Percentiles rank a stretch among this genome's conserved stretches.
Conservation (phyloP, 2,329 filamentous ascomycete genomes). For the Aspergillus sojae region DNA sequence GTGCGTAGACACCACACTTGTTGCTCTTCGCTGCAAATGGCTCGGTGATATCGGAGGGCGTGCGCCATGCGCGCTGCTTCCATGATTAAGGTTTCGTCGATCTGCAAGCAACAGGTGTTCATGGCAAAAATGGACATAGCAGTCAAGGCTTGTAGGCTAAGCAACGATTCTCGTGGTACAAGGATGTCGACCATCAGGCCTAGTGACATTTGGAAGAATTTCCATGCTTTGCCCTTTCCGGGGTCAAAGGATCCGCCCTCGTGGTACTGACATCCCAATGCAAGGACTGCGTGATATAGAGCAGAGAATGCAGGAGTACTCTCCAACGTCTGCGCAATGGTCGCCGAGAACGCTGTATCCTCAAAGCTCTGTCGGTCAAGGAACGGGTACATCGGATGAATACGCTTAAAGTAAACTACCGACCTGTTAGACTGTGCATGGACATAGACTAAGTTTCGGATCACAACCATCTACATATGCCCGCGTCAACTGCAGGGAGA, state of each 20-base stretch:
- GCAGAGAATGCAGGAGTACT: slow-evolving; percentile 51
- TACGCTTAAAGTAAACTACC: slow-evolving; percentile 42
- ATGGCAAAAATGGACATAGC: neutral
- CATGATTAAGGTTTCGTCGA: neutral
- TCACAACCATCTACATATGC: neutral
- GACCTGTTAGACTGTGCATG: neutral
- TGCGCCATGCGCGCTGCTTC: neutral
- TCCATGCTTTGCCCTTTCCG: slow-evolving; percentile 1
- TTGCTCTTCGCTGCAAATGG: neutral
- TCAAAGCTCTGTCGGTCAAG: slow-evolving; percentile 42
- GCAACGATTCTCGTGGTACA: neutral
- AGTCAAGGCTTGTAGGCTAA: neutral
- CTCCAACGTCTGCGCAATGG: slow-evolving; percentile 55
- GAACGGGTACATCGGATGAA: slow-evolving; percentile 46
- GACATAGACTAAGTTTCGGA: too few relatives aligned
- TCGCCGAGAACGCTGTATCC: slow-evolving; percentile 42
- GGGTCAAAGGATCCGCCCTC: slow-evolving; percentile 7
- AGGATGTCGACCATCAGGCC: slow-evolving; percentile 1
- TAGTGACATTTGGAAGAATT: slow-evolving; percentile 4
- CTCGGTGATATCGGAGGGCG: neutral
- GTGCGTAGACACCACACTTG: slow-evolving; percentile 23
- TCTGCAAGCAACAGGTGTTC: slow-evolving; percentile 4
- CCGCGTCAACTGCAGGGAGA: neutral
- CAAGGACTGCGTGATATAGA: slow-evolving; percentile 41
- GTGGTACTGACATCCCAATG: slow-evolving; percentile 41